phyloP scores from a whole-genome alignment of 1,284 basidiomycete species.

The Meira nashicola region DNA sequence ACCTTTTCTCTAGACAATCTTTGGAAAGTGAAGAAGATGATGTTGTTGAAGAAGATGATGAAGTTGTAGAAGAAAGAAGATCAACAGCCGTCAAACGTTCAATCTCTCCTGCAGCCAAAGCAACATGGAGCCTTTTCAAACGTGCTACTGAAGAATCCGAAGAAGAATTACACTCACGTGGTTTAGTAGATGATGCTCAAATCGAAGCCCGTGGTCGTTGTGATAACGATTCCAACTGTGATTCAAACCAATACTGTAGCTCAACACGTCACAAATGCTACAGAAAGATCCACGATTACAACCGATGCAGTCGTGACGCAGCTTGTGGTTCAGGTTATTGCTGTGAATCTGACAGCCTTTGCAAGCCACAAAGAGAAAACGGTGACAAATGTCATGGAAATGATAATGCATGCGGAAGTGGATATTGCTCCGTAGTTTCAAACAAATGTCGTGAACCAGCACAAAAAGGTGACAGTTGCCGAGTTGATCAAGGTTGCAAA shows the following conservation, averaged over 20 bases:
- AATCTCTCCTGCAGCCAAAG: background rate
- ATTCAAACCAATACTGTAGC: background rate
- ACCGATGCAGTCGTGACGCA: background rate
- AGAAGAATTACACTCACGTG: constrained; percentile 2
- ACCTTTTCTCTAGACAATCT: background rate
- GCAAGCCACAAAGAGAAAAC: background rate
- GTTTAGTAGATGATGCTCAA: background rate
- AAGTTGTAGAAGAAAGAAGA: background rate
- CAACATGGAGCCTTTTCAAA: background rate
- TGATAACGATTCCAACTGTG: background rate
- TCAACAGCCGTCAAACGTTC: background rate
- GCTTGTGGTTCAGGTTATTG: background rate
- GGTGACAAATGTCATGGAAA: constrained; percentile 2
- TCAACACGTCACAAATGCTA: background rate
- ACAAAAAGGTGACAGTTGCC: background rate
- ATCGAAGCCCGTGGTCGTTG: background rate
- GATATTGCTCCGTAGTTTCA: background rate
- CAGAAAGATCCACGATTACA: background rate
- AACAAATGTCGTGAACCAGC: background rate
- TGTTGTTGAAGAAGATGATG: background rate
- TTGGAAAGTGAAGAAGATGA: background rate
- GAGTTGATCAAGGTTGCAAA: background rate
- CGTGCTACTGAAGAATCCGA: background rate
- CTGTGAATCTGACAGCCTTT: background rate
- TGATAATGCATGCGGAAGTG: background rate